Conservation (phyloP, 148 eudicot genomes). For the Heliosperma pusillum region DNA sequence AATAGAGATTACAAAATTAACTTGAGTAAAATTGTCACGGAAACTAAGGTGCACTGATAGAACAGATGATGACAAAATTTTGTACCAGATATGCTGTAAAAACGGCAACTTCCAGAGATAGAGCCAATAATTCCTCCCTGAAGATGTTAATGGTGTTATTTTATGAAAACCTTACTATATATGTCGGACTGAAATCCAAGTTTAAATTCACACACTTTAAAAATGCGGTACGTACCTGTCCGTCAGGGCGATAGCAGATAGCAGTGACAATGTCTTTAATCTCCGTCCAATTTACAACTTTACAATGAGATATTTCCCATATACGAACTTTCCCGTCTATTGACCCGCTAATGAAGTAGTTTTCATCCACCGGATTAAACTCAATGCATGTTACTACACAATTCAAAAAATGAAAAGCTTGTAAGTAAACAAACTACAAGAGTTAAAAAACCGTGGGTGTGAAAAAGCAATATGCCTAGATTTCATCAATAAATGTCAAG, state of each 20-base stretch:
- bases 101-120: constrained; percentile 59
- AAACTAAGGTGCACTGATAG: not conserved
- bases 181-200: not conserved
- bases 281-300: constrained; percentile 86
- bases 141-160: constrained; percentile 14
- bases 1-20: not conserved
- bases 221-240: constrained; percentile 44
- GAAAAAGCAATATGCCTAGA: not conserved
- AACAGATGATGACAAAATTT: not conserved
- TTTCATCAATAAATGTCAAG: not conserved
- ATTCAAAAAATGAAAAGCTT: constrained; percentile 6
- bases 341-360: constrained; percentile 90
- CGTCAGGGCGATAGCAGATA: constrained; percentile 80
- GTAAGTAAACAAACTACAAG: not conserved
- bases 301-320: constrained; percentile 61
- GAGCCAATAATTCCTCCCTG: constrained; percentile 84
- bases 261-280: constrained; percentile 83
- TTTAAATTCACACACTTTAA: not conserved
- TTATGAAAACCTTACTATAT: not conserved
- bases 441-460: not conserved
- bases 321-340: constrained; percentile 96
- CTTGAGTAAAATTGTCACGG: not conserved
- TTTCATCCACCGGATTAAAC: constrained; percentile 76
- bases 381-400: constrained; percentile 87
- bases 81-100: constrained; percentile 55